phyloP scores from a whole-genome alignment of 2,329 filamentous ascomycete genomes.

The Malbranchea cinnamomea region DNA sequence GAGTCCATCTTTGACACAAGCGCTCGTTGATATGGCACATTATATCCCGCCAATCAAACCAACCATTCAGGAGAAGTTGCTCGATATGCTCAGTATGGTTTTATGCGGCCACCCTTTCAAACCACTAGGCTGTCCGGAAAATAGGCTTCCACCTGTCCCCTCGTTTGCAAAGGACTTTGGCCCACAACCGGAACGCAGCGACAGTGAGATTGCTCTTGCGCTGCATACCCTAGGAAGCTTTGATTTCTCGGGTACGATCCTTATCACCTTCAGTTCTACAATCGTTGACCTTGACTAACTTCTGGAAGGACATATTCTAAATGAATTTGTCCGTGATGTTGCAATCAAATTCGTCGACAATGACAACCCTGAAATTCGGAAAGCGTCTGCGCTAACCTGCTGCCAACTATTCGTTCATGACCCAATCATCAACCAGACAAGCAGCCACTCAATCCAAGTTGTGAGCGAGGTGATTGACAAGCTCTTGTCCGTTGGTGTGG shows the following conservation, averaged over 20 bases:
- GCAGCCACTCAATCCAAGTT: constrained; percentile 89
- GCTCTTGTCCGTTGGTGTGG: constrained; percentile 83
- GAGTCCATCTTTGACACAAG: constrained; percentile 85
- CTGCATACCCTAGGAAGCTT: constrained; percentile 95
- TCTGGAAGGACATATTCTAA: constrained; percentile 59
- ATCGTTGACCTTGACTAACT: constrained; percentile 10
- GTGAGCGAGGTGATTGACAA: constrained; percentile 97
- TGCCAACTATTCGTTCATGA: constrained; percentile 96
- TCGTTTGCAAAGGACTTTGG: constrained; percentile 82
- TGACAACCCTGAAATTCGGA: constrained; percentile 81
- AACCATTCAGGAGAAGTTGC: constrained; percentile 80
- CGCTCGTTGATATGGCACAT: constrained; percentile 94
- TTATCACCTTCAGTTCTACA: constrained; percentile 1
- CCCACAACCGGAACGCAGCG: constrained; percentile 60
- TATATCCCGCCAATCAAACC: constrained; percentile 92
- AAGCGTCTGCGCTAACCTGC: constrained; percentile 88
- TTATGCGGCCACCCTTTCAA: constrained; percentile 86
- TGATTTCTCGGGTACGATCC: constrained; percentile 54
- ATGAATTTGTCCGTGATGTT: constrained; percentile 96
- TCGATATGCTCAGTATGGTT: constrained; percentile 90
- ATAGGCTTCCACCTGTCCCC: constrained; percentile 65
- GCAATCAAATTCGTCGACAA: constrained; percentile 97
- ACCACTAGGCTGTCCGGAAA: constrained; percentile 78
- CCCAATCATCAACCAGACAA: constrained; percentile 95
- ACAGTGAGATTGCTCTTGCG: constrained; percentile 80